Evolutionary conservation across 1,284 basidiomycete genomes (phyloP), one percentile per base, ranked within the genome.

Genomic region (Microbotryum lychnidis-dioicae): DNA sequence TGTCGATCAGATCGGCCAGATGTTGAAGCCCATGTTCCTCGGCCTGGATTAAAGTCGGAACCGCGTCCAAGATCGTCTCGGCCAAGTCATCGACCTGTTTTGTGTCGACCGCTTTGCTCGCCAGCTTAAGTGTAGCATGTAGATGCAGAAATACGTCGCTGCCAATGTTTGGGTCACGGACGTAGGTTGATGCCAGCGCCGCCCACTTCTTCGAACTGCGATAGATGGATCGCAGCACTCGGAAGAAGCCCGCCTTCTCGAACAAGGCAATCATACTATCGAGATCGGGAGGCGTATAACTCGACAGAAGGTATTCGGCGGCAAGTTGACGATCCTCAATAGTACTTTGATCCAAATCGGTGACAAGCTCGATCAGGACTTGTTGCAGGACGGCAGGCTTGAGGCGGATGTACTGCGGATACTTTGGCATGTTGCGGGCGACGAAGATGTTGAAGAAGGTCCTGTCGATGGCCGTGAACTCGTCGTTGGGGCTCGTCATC

Each of bases 401-500:
- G 46, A 93, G 80, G 61, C 82, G 77, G 62, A 97, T 81, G 76
- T 87, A 92, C 75, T 97, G 92, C 0, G 87, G 86, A 75, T 97
- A 99, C 77, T 97, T 98, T 0, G 96, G 90, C 18, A 96, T 83
- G 74, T 97, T 99, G 61, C 93, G 87, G 1, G 96, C 90, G 61
- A 97, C 83, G 75, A 99, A 99, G 68, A 98, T 97, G 73, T 92
- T 84, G 54, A 94, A 80, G 74, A 98, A 90, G 3, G 87, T 90
- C 56, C 79, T 77, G 72, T 89, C 89, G 44, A 80, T 76, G 18
- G 83, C 76, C 3, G 61, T 50, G 45, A 64, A 64, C 31, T 89
- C 73, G 25, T 68, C 61, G 18, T 61, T 63, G 49, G 69, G 67
- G 27, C 56, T 53, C 68, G 75, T 72, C 52, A 78, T 18, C 6